phyloP scores from a whole-genome alignment of 352 stramenopile genomes.

The Globisporangium spiculum region DNA sequence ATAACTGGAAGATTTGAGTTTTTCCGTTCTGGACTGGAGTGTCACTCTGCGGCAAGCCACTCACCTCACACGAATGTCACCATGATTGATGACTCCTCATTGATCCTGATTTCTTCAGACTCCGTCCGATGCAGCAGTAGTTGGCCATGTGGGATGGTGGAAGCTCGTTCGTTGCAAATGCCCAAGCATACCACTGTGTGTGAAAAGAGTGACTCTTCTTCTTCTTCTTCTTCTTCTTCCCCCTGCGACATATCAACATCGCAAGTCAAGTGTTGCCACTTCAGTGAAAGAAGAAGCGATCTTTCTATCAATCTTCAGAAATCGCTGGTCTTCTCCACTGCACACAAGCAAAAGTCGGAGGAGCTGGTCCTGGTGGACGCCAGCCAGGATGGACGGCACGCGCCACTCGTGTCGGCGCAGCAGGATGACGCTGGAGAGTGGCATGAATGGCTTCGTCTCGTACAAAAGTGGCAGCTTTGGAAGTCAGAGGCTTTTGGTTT shows the following conservation, averaged over 20 bases:
- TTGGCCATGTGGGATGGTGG: neutral
- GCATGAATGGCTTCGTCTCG: neutral
- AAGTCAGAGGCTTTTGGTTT: neutral
- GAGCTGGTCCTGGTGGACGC: neutral
- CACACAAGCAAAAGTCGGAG: neutral
- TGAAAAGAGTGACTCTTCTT: neutral
- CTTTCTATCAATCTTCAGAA: neutral
- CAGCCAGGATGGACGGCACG: neutral
- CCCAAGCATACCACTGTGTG: neutral
- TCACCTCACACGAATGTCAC: no score
- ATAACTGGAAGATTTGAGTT: no score
- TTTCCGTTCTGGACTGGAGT: no score
- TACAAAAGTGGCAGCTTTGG: neutral
- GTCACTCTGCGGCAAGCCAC: no score
- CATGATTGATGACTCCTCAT: no score
- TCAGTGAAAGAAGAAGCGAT: neutral
- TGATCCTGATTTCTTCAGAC: no score
- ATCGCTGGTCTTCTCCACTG: neutral
- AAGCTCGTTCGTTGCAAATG: neutral
- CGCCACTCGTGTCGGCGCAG: neutral
- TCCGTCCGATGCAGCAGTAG: no score
- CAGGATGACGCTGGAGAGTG: neutral
- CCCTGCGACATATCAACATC: neutral
- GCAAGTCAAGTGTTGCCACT: neutral
- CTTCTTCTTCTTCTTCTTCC: neutral